Base-by-base conservation (phyloP, 2,329 filamentous ascomycete genomes). In the Fusarium praegraminearum region DNA sequence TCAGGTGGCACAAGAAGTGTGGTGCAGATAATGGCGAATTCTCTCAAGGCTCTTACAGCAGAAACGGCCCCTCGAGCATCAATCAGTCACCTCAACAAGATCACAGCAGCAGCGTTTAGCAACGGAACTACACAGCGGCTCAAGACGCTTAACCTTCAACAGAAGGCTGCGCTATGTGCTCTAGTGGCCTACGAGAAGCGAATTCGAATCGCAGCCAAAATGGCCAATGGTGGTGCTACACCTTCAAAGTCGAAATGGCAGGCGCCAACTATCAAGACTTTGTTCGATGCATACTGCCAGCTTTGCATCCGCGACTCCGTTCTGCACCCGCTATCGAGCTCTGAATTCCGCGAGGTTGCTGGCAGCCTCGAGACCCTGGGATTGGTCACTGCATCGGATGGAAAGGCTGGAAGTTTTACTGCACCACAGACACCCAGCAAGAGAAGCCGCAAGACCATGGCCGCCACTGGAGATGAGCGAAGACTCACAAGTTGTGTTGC, bases 261-360 rank as follows among this genome's bases (percentile, higher is more conserved):
- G 9, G 93, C 92, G 0, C 94, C 95, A 2, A 97, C 91, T 0
- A 86, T 97, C 77, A 97, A 94, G 80, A 87, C 87, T 56, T 83
- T 98, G 7, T 98, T 93, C 78, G 91, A 93, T 63, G 90, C 92
- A 3, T 99, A 99, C 80, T 90, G 89, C 60, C 83, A 87, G 35
- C 85, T 98, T 18, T 99, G 96, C 80, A 95, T 89, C 61, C 88
- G 89, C 36, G 95, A 98, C 75, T 92, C 94, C n/a, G 85, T 97
- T 12, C 86, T 99, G 4, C 94, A 97, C 72, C 93, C 95, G 1
- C 87, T 99, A 4, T 96, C 93, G 3, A 91, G 89, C 75, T 96
- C 93, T 7, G 96, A 99, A 79, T 99, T 99, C 79, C 89, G 94
- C 61, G 96, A 99, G 79, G 94, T 99, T 7, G 85, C 98, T 22